phyloP scores from a whole-genome alignment of 1,139 yeast species.

The Suhomyces atakaporum region DNA sequence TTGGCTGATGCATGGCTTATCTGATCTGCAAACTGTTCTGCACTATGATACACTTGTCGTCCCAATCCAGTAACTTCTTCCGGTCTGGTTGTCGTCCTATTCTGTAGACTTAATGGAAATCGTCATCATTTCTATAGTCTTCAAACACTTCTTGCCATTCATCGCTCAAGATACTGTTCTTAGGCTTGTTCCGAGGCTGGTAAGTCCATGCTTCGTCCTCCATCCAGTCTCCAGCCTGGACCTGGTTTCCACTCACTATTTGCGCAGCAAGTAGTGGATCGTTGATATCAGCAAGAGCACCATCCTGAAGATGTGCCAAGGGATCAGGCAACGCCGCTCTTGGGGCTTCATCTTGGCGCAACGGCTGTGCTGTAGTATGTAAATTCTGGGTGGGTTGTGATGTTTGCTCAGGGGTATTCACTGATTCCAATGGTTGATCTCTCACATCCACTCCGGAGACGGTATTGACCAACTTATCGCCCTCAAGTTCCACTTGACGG shows the following conservation, averaged over 20 bases:
- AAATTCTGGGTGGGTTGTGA: no score
- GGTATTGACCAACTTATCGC: slow-evolving; percentile 40
- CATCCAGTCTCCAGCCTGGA: slow-evolving; percentile 37
- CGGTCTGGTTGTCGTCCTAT: no score
- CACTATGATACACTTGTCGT: no score
- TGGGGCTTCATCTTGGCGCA: background rate
- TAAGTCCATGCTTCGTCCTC: slow-evolving; percentile 33
- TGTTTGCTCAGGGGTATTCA: no score
- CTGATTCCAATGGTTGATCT: background rate
- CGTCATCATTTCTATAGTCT: slow-evolving; percentile 46
- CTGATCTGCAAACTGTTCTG: no score
- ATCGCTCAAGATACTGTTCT: slow-evolving; percentile 26
- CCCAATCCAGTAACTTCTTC: no score
- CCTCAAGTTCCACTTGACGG: slow-evolving; percentile 42
- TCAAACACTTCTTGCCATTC: slow-evolving; percentile 43
- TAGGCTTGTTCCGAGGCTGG: slow-evolving; percentile 14
- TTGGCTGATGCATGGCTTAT: no score
- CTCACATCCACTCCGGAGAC: slow-evolving; percentile 22
- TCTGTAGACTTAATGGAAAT: slow-evolving; percentile 23
- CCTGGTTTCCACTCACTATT: slow-evolving; percentile 47
- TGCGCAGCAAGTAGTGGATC: slow-evolving; percentile 46
- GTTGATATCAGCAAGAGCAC: slow-evolving; percentile 31
- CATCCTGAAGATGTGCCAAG: slow-evolving; percentile 47
- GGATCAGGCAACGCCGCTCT: slow-evolving; percentile 40
- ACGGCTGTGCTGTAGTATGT: no score